A percentile compares a stretch with the other conserved stretches of the same genome.
Evolutionary conservation across 73 alveolate genomes (phyloP).

Genomic region (Paramecium bursaria): DNA sequence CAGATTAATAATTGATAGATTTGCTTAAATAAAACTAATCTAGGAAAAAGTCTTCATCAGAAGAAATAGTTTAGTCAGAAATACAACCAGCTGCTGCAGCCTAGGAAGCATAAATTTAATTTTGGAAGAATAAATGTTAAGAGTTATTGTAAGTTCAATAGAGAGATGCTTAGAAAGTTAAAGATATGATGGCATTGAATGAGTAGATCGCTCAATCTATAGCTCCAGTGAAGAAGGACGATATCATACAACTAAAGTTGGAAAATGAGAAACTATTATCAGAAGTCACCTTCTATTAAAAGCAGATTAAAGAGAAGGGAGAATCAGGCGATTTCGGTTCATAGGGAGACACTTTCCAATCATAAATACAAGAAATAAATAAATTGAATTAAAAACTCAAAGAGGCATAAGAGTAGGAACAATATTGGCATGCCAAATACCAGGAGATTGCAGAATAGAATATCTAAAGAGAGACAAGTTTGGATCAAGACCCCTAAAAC

Average conservation of each 20-base stretch:
- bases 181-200: background rate
- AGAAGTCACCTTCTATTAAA: constrained; percentile 41
- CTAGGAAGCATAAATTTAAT: background rate
- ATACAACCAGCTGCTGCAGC: too few species aligned
- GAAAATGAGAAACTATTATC: constrained; percentile 14
- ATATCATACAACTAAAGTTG: background rate
- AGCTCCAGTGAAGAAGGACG: too few species aligned
- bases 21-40: too few species aligned
- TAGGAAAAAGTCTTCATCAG: too few species aligned
- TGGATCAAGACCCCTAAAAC: constrained; percentile 5
- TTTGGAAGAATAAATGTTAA: constrained; percentile 37
- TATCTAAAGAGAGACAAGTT: constrained; percentile 17
- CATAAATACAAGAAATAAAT: background rate
- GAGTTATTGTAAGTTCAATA: background rate
- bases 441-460: constrained; percentile 18
- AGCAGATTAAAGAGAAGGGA: background rate
- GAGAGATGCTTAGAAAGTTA: constrained; percentile 6
- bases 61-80: too few species aligned
- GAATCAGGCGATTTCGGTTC: constrained; percentile 9
- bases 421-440: constrained; percentile 38
- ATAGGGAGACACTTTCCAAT: constrained; percentile 12
- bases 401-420: background rate
- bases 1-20: too few species aligned
- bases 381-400: background rate
- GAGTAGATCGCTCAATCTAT: background rate